These are phyloP conservation scores for Cytospora mali DNA, from an alignment of 2,329 filamentous ascomycete species.

Conservation along the genomic window DNA sequence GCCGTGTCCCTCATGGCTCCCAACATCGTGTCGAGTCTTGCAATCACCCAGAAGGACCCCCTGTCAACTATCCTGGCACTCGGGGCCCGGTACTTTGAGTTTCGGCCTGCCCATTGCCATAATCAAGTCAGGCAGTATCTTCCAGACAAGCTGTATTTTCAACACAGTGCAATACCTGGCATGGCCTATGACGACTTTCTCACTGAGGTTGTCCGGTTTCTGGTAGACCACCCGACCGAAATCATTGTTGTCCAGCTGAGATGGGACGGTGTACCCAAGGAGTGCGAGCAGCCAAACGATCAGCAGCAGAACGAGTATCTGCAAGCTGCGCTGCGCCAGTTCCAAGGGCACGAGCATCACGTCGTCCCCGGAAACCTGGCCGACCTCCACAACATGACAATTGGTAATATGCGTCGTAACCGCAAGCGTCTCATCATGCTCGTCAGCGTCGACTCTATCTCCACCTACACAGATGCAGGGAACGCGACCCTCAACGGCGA, in stretches of 20 bases:
- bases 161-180: conserved; percentile 53
- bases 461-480: conserved; percentile 45
- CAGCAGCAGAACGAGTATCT: conserved; percentile 45
- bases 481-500: conserved; percentile 46
- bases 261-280: conserved; percentile 52
- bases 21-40: conserved; percentile 50
- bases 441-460: conserved; percentile 41
- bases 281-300: conserved; percentile 46
- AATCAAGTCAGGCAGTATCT: conserved; percentile 43
- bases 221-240: conserved; percentile 45
- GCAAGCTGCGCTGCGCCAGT: conserved; percentile 37
- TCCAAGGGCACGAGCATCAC: conserved; percentile 31
- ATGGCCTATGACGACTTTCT: conserved; percentile 51
- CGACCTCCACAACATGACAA: conserved; percentile 38
- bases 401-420: conserved; percentile 39
- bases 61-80: conserved; percentile 47
- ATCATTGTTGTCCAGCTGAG: conserved; percentile 53
- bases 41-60: conserved; percentile 54
- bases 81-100: conserved; percentile 56
- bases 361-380: conserved; percentile 38
- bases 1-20: conserved; percentile 39
- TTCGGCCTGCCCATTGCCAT: conserved; percentile 52
- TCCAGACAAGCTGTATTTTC: conserved; percentile 52
- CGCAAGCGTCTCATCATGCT: conserved; percentile 43
- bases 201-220: conserved; percentile 44